These are phyloP conservation scores for Mortierella sp. DNA, from an alignment of 371 early-diverging fungal genomes.

Conservation along the genomic window DNA sequence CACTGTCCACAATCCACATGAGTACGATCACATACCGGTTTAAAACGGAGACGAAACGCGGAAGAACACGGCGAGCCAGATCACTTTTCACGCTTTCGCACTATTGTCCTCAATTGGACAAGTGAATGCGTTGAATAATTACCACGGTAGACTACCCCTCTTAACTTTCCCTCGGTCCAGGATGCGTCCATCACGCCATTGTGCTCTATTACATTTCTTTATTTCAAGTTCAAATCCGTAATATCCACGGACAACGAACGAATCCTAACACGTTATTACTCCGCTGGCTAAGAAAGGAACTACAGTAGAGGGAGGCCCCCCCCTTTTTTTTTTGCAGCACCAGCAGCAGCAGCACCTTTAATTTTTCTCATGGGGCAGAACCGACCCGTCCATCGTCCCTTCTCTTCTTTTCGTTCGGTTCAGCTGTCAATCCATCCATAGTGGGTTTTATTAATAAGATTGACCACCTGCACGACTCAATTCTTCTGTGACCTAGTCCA, in stretches of 20 bases:
- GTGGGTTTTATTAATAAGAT: neutral
- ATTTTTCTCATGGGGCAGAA: neutral
- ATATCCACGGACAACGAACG: neutral
- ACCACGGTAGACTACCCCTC: neutral
- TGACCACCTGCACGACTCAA: neutral
- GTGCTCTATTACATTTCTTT: neutral
- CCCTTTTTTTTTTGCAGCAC: too few species aligned
- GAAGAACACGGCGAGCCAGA: neutral
- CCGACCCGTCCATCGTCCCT: neutral
- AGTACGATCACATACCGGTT: neutral
- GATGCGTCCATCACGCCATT: constrained; percentile 14
- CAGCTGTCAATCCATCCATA: neutral
- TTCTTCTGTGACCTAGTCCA: constrained; percentile 2
- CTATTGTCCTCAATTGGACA: neutral
- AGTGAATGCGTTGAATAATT: neutral
- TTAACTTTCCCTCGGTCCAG: neutral
- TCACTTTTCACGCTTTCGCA: neutral
- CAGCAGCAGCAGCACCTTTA: neutral
- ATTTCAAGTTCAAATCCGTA: neutral
- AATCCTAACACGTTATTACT: constrained; percentile 11
- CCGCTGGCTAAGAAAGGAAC: neutral
- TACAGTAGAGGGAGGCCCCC: neutral
- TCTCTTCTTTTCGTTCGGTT: neutral
- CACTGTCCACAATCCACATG: neutral
- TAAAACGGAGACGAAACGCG: constrained; percentile 6